Conservation (phyloP, 164 flowering plant species). For the Vitis amurensis region DNA sequence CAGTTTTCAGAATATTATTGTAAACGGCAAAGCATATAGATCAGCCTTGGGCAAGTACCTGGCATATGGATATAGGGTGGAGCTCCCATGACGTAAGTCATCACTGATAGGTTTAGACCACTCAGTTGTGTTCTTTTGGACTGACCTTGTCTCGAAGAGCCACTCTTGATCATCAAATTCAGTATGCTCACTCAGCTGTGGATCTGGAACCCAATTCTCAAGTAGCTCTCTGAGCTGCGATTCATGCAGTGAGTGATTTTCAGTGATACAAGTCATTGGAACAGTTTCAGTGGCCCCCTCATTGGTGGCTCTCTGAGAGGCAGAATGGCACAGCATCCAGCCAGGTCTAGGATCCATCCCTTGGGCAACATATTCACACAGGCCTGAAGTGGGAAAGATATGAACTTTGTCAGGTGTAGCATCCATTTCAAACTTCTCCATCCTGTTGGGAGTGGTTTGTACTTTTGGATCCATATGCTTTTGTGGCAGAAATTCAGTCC, state of each 20-base stretch:
- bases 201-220: slow-evolving; percentile 9
- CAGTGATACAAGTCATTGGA: neutral
- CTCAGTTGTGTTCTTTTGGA: neutral
- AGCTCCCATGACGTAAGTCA: neutral
- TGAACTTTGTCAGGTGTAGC: no score
- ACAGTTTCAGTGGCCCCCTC: neutral
- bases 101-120: neutral
- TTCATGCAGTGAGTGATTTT: neutral
- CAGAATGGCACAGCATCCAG: neutral
- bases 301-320: neutral
- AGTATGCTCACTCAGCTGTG: neutral
- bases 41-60: neutral
- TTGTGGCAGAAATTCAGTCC: neutral
- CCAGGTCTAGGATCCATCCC: neutral
- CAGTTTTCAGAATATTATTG: neutral
- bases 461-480: neutral
- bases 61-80: neutral
- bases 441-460: neutral
- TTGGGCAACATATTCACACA: no score
- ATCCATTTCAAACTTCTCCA: neutral
- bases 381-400: no score
- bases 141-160: slow-evolving; percentile 8
- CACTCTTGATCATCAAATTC: slow-evolving; percentile 13
- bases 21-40: neutral
- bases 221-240: neutral